Percentiles rank a stretch among this genome's conserved stretches.
Evolutionary conservation across 192 early-diverging fungal genomes (phyloP).

Genomic region (Phycomyces blakesleeanus): DNA sequence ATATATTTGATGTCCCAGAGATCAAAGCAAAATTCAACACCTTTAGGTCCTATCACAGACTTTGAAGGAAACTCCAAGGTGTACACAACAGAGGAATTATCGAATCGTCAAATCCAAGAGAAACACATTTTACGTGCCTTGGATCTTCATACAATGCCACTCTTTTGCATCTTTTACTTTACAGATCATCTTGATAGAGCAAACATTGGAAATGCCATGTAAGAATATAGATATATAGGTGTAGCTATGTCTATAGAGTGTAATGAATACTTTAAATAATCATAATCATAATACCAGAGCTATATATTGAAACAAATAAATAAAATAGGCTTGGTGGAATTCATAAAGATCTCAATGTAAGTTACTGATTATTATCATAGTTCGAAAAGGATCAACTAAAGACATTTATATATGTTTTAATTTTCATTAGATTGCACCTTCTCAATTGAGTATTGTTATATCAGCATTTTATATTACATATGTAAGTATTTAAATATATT

Average conservation of each 20-base stretch:
- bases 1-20: too few relatives aligned
- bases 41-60: too few relatives aligned
- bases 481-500: slow-evolving; percentile 2
- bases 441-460: slow-evolving; percentile 10
- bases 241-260: too few relatives aligned
- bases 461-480: slow-evolving; percentile 19
- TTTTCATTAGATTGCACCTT: slow-evolving; percentile 18
- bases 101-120: slow-evolving; percentile 11
- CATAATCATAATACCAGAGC: neutral
- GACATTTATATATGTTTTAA: too few relatives aligned
- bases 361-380: slow-evolving; percentile 1
- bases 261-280: too few relatives aligned
- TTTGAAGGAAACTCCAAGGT: too few relatives aligned
- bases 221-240: slow-evolving; percentile 26
- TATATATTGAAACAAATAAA: neutral
- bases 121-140: slow-evolving; percentile 46
- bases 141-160: slow-evolving; percentile 56
- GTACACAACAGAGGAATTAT: too few relatives aligned
- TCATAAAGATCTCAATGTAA: slow-evolving; percentile 43
- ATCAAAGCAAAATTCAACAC: too few relatives aligned
- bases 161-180: slow-evolving; percentile 59
- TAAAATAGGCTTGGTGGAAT: slow-evolving; percentile 25
- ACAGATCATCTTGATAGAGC: slow-evolving; percentile 62
- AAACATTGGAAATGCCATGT: slow-evolving; percentile 68
- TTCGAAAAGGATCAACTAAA: slow-evolving; percentile 4